Conservation (phyloP, 331 rosid genomes). For the Erythrophleum ivorense region DNA sequence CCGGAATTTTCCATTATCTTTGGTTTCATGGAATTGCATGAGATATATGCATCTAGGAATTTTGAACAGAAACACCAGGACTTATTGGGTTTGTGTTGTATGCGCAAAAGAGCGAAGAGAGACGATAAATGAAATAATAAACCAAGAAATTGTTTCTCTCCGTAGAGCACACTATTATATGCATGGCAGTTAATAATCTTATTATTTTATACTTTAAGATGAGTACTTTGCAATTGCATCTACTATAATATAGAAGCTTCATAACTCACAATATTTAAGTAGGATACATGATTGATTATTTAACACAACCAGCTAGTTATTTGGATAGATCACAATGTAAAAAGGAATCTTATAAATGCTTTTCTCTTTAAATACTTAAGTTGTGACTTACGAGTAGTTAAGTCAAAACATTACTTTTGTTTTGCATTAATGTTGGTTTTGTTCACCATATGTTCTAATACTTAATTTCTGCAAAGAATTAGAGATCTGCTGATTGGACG, state of each 20-base stretch:
- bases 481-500: conserved; percentile 94
- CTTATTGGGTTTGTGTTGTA: background rate
- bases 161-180: background rate
- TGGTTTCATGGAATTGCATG: background rate
- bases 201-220: conserved; percentile 3
- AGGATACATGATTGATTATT: background rate
- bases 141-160: background rate
- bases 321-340: background rate
- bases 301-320: background rate
- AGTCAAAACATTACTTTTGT: background rate
- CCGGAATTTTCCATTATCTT: background rate
- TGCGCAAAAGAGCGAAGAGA: background rate
- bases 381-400: background rate
- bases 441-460: conserved; percentile 49
- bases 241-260: background rate
- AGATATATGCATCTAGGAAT: background rate
- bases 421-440: conserved; percentile 19
- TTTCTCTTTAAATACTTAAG: background rate
- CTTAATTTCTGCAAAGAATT: conserved; percentile 83
- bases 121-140: background rate
- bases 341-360: background rate
- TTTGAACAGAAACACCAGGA: background rate
- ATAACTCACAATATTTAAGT: background rate
- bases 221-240: background rate
- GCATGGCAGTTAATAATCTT: background rate